Base-by-base conservation (phyloP, 2,329 filamentous ascomycete genomes). In the Fusarium compactum region DNA sequence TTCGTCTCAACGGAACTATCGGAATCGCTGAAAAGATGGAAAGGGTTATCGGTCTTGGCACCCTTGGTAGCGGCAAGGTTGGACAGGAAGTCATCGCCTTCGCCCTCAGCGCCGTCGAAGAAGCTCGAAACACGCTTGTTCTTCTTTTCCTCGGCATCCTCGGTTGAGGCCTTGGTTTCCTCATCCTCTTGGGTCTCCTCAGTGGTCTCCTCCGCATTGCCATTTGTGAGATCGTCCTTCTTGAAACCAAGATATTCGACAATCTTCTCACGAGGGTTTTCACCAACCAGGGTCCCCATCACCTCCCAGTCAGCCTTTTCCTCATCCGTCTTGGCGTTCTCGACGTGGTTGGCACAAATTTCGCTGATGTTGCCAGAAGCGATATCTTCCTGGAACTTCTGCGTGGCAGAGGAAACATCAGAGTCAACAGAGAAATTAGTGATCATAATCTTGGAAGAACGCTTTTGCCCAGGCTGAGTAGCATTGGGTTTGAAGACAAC, bases 271-370 rank as follows among this genome's bases (percentile, higher is more conserved):
- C 95, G 90, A n/a, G 94, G 92, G 76, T 95, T 95, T 30, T 92
- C 90, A 6, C 93, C 91, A 51, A 95, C 91, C 65, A 99, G 82
- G 3, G 94, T 96, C 80, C 96, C 91, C 79, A 99, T 93, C 40
- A 98, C 94, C 71, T 92, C 92, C 96, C 96, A 99, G 80, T 98
- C 95, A 6, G 93, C 92, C 84, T 94, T 98, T 79, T 98, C 96
- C 71, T 97, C 94, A 3, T 98, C 95, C 1, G 90, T 93, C 76
- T 89, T 90, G 20, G 95, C 91, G 66, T 90, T 84, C 27, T 90
- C 84, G 67, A 94, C 90, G 77, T 95, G 92, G 24, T 90, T 86
- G 76, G 95, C 90, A 78, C 95, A 98, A 65, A 99, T 92, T 44
- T 85, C 85, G 7, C 87, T 86, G 20, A 99, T 83, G 77, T 98